Evolutionary conservation across 2,329 filamentous ascomycete species (phyloP).

Genomic region (Orbilia blumenaviensis): DNA sequence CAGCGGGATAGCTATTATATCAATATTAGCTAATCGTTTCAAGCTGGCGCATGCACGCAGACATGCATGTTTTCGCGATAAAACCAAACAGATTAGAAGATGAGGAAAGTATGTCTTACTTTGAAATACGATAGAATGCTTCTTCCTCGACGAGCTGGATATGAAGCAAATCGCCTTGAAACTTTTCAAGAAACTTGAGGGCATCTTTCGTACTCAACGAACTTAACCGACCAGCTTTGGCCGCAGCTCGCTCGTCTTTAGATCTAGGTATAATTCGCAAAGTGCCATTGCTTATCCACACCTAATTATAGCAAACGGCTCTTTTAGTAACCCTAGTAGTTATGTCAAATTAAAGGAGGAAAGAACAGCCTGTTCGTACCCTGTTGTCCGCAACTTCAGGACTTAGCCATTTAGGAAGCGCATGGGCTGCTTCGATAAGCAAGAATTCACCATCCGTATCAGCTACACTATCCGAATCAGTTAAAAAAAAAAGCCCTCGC

Average conservation of each 20-base stretch:
- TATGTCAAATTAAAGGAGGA: neutral
- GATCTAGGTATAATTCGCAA: slow-evolving; percentile 75
- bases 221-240: slow-evolving; percentile 57
- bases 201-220: slow-evolving; percentile 73
- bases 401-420: slow-evolving; percentile 86
- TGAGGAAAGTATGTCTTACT: slow-evolving; percentile 26
- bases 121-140: slow-evolving; percentile 80
- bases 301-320: slow-evolving; percentile 60
- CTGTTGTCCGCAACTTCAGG: slow-evolving; percentile 88
- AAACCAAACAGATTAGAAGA: neutral
- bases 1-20: slow-evolving; percentile 69
- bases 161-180: slow-evolving; percentile 69
- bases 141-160: slow-evolving; percentile 82
- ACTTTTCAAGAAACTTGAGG: slow-evolving; percentile 67
- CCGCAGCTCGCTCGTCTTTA: slow-evolving; percentile 57
- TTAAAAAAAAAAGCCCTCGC: slow-evolving; percentile 20
- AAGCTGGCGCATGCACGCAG: neutral
- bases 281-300: slow-evolving; percentile 84
- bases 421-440: slow-evolving; percentile 89
- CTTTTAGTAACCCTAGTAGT: neutral
- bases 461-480: slow-evolving; percentile 67
- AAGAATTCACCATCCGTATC: slow-evolving; percentile 96
- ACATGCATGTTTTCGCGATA: neutral
- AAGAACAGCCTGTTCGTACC: slow-evolving; percentile 60
- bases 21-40: slow-evolving; percentile 17